Percentiles rank a stretch among this genome's conserved stretches.
These are phyloP conservation scores for Rhodosporidiobolus sp. DNA, from an alignment of 768 basidiomycete genomes.

Conservation along the genomic window DNA sequence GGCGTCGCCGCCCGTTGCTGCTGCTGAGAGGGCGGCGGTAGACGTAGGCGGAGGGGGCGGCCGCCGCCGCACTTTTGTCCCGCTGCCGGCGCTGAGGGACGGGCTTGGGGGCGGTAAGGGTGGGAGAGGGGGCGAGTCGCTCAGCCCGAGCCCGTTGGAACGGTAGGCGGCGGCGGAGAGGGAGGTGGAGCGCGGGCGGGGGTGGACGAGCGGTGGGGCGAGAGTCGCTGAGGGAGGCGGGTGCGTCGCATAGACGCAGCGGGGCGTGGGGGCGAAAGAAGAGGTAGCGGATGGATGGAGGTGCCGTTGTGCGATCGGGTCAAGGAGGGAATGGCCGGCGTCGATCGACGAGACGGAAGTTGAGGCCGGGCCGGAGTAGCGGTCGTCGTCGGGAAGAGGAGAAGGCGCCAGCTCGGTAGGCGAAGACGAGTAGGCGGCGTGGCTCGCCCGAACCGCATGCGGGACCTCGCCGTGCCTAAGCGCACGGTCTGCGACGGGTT, in stretches of 20 bases:
- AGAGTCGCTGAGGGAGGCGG: background rate
- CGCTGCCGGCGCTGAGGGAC: background rate
- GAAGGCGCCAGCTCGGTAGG: background rate
- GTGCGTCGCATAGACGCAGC: background rate
- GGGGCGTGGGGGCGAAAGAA: too few relatives aligned
- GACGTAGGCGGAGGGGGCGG: background rate
- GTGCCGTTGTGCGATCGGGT: constrained; percentile 4
- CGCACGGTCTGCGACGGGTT: background rate
- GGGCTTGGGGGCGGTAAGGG: background rate
- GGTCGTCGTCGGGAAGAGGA: background rate
- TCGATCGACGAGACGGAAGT: constrained; percentile 9
- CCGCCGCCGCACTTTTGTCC: background rate
- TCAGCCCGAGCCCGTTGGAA: background rate
- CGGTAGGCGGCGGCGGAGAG: constrained; percentile 2
- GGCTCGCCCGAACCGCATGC: background rate
- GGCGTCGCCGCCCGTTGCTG: background rate
- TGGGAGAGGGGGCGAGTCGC: background rate
- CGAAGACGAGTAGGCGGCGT: background rate
- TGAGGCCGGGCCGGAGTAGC: background rate
- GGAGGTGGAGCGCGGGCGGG: constrained; percentile 28
- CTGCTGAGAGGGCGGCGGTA: background rate
- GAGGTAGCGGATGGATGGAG: too few relatives aligned
- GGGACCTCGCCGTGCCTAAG: background rate
- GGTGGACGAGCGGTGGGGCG: background rate
- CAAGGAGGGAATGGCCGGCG: constrained; percentile 12